Evolutionary conservation across 108 stramenopile genomes (phyloP), one percentile per base, ranked within the genome.

Genomic region (Epipyxis sp.): DNA sequence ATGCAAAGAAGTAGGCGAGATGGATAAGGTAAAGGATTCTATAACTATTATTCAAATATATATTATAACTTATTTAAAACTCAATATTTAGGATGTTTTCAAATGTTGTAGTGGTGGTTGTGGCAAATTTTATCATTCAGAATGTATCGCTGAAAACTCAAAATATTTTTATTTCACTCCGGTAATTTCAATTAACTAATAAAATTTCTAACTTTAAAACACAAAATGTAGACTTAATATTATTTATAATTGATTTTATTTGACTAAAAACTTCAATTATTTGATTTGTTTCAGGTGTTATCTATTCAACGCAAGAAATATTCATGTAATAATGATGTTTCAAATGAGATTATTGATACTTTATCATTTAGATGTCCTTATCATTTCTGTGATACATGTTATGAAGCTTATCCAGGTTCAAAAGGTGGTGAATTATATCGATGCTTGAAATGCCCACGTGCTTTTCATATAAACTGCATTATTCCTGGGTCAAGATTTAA

Each of bases 351-450:
- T 54, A 10, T 54, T 74, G 71, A 50, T 13, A 6, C 46, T 50
- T 32, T 42, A 6, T 10, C 25, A 65, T 95, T 95, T 76, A 80
- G 59, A n/a, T 96, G 95, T 79, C 92, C 91, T 37, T 90, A 90
- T 54, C 95, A 96, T 78, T n/a, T 59, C 2, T 96, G 95, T 82
- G 93, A 93, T 92, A 92, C 92, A 13, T 96, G 95, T 72, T 79
- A 82, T 16, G 90, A 87, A 71, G 82, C 77, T 42, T 80, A 69
- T 61, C 50, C 68, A 43, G 41, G 50, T 37, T 83, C 59, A 44
- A 42, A 44, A 45, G 27, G 10, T 41, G 35, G 40, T 20, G 35
- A 67, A 40, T 59, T 87, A 32, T 59, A 29, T 81, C 59, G 58
- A 85, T 94, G 95, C 79, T 72, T 91, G 37, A 85, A 92, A 59